A percentile compares a stretch with the other conserved stretches of the same genome.
Evolutionary conservation across 768 basidiomycete genomes (phyloP).

Genomic region (Pleurotus tuber-regium): DNA sequence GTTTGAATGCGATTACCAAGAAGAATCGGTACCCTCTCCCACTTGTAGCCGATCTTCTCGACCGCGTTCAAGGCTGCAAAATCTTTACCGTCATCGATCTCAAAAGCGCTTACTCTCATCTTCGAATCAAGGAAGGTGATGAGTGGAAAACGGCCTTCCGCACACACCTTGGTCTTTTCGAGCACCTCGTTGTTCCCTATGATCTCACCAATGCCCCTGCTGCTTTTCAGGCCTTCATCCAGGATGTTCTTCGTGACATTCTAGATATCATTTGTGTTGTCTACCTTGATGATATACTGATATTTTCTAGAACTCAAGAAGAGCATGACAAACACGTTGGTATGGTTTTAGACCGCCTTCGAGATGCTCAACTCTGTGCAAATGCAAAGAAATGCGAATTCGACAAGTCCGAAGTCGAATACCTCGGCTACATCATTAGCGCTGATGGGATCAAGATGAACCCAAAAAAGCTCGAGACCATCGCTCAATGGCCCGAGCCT

Average conservation of each 20-base stretch:
- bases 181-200: conserved; percentile 15
- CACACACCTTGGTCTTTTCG: not conserved
- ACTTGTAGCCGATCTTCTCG: conserved; percentile 7
- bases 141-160: not conserved
- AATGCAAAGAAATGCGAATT: conserved; percentile 38
- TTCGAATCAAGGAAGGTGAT: not conserved
- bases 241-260: conserved; percentile 22
- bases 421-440: conserved; percentile 24
- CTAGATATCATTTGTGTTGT: conserved; percentile 26
- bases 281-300: conserved; percentile 44
- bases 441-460: conserved; percentile 28
- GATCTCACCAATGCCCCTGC: conserved; percentile 23
- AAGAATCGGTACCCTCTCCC: conserved; percentile 13
- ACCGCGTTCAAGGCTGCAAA: not conserved
- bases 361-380: conserved; percentile 29
- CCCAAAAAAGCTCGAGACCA: conserved; percentile 25
- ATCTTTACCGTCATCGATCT: conserved; percentile 1
- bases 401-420: conserved; percentile 21
- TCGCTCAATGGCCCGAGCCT: conserved; percentile 29
- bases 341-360: conserved; percentile 23
- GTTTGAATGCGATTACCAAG: not conserved
- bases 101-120: not conserved
- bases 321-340: conserved; percentile 17
- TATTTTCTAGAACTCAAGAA: conserved; percentile 20
- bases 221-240: conserved; percentile 15